Base-by-base conservation (phyloP, 1,284 basidiomycete species). In the Malassezia vespertilionis region DNA sequence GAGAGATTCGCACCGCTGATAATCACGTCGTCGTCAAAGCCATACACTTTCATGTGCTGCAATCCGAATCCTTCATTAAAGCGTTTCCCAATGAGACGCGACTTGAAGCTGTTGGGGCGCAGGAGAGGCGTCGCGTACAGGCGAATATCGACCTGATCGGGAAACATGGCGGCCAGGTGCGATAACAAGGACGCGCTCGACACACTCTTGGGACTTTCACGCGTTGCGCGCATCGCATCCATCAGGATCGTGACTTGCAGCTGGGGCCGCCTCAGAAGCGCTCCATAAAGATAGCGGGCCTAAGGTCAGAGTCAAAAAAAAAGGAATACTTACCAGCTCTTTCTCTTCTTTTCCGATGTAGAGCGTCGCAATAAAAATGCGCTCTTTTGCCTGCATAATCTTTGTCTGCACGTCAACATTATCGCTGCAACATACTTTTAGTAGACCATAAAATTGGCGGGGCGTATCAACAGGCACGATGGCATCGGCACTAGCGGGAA, bases 21-120 rank as follows among this genome's bases (percentile, higher is more conserved):
- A 68, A 97, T 80, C 30, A 97, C 78, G 46, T 88, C 81, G 66
- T 95, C 82, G 66, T 99, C 93, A 1, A 80, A 82, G 14, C 86
- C 86, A 65, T 99, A 99, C 50, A 91, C 79, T 73, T 97, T 97
- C 18, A 89, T 84, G 70, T 97, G 93, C 85, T 91, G 95, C 3
- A 91, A 84, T 0, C 93, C 91, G 83, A 87, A 96, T 0, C 90
- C 93, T 74, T 99, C 93, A 64, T 96, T 90, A 72, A 89, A 93
- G 34, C 93, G 77, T 40, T 85, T 83, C 2, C 93, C 93, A 1
- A 96, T 80, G 18, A 90, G 52, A 50, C 77, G 78, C 0, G 84
- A 82, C 20, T 80, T 57, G 22, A 34, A 11, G 20, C 42, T 40
- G 22, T 40, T 30, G 15, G 48, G 48, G 8, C 43, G 42, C 10